Conservation (phyloP, 495 filamentous ascomycete species). For the Copromyces sp. region DNA sequence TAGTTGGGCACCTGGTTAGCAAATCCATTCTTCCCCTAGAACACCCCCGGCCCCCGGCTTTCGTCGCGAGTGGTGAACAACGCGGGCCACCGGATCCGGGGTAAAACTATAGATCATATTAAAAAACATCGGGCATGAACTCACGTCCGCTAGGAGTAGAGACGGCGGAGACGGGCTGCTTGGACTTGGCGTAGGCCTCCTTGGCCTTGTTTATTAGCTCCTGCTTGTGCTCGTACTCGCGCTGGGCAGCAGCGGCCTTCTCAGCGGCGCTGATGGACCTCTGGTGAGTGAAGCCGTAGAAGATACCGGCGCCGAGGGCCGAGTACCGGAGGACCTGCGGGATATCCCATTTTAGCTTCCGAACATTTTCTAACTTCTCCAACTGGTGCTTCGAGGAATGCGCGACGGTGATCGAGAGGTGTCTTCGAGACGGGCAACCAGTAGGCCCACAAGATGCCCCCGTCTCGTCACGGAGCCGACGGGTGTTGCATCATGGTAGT, state of each 20-base stretch:
- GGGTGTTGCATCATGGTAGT: not conserved
- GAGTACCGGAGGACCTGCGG: constrained; percentile 87
- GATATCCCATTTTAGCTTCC: constrained; percentile 1
- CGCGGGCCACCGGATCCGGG: not conserved
- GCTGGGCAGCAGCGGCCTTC: constrained; percentile 54
- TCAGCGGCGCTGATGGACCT: constrained; percentile 55
- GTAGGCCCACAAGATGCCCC: not conserved
- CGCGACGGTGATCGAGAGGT: not conserved
- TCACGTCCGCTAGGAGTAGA: constrained; percentile 46
- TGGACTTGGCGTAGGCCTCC: constrained; percentile 73
- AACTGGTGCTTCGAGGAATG: constrained; percentile 5
- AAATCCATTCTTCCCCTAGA: not conserved
- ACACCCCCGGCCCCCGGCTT: not conserved
- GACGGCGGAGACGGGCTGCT: constrained; percentile 50
- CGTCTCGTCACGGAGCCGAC: not conserved
- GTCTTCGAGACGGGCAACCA: not conserved
- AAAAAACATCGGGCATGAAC: constrained; percentile 1
- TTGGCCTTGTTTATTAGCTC: constrained; percentile 83
- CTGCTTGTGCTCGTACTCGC: constrained; percentile 80
- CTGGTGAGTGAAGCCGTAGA: constrained; percentile 93
- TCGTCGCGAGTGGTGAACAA: not conserved
- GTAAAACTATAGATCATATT: not conserved
- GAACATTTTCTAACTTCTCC: not conserved
- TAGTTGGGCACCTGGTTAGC: constrained; percentile 5
- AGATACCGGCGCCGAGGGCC: constrained; percentile 73